phyloP scores from a whole-genome alignment of 1,284 basidiomycete genomes.

The Ustilago trichophora region DNA sequence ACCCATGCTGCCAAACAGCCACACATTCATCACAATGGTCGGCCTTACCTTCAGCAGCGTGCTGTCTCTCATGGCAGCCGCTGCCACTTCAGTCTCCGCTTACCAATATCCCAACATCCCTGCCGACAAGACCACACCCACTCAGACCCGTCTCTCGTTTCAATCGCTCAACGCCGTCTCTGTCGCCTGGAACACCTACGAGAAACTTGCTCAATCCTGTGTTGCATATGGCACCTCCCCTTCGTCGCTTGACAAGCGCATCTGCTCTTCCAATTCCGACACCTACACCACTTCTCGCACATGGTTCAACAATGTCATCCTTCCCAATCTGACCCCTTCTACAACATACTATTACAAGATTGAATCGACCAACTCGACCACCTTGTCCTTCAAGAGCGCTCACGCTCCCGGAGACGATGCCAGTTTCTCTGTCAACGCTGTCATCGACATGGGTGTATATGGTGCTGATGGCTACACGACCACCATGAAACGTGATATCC shows the following conservation, averaged over 20 bases:
- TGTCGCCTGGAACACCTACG: constrained; percentile 54
- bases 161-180: constrained; percentile 38
- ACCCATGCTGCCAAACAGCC: neutral
- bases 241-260: constrained; percentile 4
- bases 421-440: constrained; percentile 58
- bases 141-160: constrained; percentile 43
- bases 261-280: constrained; percentile 33
- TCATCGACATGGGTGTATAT: constrained; percentile 67
- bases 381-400: constrained; percentile 33
- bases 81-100: neutral
- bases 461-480: constrained; percentile 63
- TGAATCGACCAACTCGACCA: constrained; percentile 36
- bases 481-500: constrained; percentile 41
- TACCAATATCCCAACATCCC: constrained; percentile 34
- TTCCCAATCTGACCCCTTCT: constrained; percentile 29
- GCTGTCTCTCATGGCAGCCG: constrained; percentile 9
- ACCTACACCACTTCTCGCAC: constrained; percentile 55
- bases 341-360: constrained; percentile 57
- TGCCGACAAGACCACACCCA: constrained; percentile 49
- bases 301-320: constrained; percentile 45
- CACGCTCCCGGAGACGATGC: constrained; percentile 19
- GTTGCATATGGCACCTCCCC: constrained; percentile 39
- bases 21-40: constrained; percentile 7
- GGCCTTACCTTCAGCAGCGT: constrained; percentile 8
- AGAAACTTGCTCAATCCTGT: constrained; percentile 28